Conservation (phyloP, 176 grass and related monocot genomes). For the Eragrostis curvula region DNA sequence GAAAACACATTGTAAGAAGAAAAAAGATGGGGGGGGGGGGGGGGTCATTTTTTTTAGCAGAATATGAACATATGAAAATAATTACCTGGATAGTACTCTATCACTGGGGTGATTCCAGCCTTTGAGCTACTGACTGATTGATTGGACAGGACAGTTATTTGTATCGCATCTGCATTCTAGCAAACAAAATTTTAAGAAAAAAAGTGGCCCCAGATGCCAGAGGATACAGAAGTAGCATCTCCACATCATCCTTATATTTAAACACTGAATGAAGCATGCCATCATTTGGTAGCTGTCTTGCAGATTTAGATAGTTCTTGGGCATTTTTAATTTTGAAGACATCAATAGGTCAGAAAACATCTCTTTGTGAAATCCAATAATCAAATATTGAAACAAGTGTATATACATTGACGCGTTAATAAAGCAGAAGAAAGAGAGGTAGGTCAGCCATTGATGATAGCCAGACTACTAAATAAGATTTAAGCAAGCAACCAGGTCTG, state of each 20-base stretch:
- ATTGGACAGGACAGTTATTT: slow-evolving; percentile 65
- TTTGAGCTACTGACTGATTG: slow-evolving; percentile 59
- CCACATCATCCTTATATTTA: neutral
- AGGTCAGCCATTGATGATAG: slow-evolving; percentile 5
- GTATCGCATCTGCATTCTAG: slow-evolving; percentile 94
- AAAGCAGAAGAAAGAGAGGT: no score
- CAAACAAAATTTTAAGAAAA: slow-evolving; percentile 55
- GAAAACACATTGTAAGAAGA: neutral
- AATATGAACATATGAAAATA: slow-evolving; percentile 21
- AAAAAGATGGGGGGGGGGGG: neutral
- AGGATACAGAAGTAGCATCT: slow-evolving; percentile 25
- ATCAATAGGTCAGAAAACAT: neutral
- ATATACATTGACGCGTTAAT: slow-evolving; percentile 17
- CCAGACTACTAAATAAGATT: neutral
- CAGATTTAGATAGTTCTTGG: slow-evolving; percentile 5
- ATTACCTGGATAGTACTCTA: slow-evolving; percentile 84
- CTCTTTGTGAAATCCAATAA: slow-evolving; percentile 9
- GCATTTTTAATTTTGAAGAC: slow-evolving; percentile 22
- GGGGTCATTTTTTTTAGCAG: neutral
- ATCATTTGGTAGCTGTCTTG: neutral
- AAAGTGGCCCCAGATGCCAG: slow-evolving; percentile 14
- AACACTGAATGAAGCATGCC: slow-evolving; percentile 8
- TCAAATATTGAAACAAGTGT: neutral
- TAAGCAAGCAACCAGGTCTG: neutral
- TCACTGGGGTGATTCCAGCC: slow-evolving; percentile 46